Conservation (phyloP, 495 filamentous ascomycete species). For the Lasiosphaeris hirsuta region DNA sequence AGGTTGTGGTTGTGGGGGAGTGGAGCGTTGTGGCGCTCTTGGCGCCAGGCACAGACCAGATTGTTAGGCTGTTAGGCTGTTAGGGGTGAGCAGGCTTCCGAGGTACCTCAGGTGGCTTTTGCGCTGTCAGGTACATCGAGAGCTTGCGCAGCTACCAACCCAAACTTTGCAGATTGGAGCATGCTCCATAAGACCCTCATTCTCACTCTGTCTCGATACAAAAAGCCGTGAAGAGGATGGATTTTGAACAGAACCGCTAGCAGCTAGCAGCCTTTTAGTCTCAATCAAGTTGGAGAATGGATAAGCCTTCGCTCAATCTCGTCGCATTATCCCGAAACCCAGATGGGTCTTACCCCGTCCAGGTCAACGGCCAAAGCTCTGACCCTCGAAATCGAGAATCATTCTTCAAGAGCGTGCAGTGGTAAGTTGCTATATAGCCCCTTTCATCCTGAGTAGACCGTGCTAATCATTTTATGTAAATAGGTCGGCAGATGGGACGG, state of each 20-base stretch:
- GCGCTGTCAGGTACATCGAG: too few relatives aligned
- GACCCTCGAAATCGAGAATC: slow-evolving; percentile 5
- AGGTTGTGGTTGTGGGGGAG: slow-evolving; percentile 1
- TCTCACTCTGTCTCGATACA: background rate
- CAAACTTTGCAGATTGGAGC: too few relatives aligned
- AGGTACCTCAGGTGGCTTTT: background rate
- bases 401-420: slow-evolving; percentile 37
- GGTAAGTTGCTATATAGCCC: slow-evolving; percentile 16
- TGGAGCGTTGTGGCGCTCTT: background rate
- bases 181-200: too few relatives aligned
- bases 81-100: background rate
- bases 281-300: slow-evolving; percentile 9
- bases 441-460: background rate
- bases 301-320: slow-evolving; percentile 24
- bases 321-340: slow-evolving; percentile 17
- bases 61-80: background rate
- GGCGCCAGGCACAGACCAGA: slow-evolving; percentile 5
- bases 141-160: too few relatives aligned
- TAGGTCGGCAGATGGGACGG: slow-evolving; percentile 76
- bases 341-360: slow-evolving; percentile 13
- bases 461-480: slow-evolving; percentile 4
- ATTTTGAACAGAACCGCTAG: background rate
- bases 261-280: background rate
- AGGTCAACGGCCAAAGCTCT: background rate
- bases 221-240: background rate